Evolutionary conservation across 179 eudicot species (phyloP).

Genomic region (Spergularia azorica): DNA sequence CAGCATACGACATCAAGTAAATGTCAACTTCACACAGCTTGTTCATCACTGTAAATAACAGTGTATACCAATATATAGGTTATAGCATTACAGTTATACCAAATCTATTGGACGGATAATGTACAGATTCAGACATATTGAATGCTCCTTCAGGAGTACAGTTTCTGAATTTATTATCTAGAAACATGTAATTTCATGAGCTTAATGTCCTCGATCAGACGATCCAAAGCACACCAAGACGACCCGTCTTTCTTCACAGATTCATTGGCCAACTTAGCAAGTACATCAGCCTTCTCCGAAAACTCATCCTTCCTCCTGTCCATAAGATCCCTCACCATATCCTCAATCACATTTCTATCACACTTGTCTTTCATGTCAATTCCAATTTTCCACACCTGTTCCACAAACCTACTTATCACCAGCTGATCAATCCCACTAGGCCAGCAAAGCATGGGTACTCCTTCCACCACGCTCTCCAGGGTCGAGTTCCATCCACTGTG

Average conservation of each 20-base stretch:
- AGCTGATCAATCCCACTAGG: conserved; percentile 37
- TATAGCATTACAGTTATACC: too few species aligned
- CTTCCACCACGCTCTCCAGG: conserved; percentile 38
- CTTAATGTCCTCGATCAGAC: conserved; percentile 34
- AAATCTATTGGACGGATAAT: too few species aligned
- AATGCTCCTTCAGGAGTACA: not conserved
- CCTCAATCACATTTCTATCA: conserved; percentile 27
- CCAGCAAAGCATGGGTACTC: conserved; percentile 44
- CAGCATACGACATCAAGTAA: not conserved
- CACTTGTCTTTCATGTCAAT: conserved; percentile 42
- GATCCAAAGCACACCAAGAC: conserved; percentile 32
- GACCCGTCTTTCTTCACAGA: conserved; percentile 35
- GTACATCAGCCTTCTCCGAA: conserved; percentile 12
- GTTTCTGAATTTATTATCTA: not conserved
- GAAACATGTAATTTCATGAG: conserved; percentile 27
- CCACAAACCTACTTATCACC: conserved; percentile 37
- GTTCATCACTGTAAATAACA: not conserved
- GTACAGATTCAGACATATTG: too few species aligned
- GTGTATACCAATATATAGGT: not conserved
- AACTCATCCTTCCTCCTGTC: conserved; percentile 19
- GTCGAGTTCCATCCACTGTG: conserved; percentile 45
- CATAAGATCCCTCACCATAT: conserved; percentile 31
- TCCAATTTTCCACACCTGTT: conserved; percentile 37
- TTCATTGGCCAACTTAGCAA: conserved; percentile 27
- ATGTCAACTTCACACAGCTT: not conserved